Conservation (phyloP, 805 yeast genomes). For the Nakazawaea siamensis region DNA sequence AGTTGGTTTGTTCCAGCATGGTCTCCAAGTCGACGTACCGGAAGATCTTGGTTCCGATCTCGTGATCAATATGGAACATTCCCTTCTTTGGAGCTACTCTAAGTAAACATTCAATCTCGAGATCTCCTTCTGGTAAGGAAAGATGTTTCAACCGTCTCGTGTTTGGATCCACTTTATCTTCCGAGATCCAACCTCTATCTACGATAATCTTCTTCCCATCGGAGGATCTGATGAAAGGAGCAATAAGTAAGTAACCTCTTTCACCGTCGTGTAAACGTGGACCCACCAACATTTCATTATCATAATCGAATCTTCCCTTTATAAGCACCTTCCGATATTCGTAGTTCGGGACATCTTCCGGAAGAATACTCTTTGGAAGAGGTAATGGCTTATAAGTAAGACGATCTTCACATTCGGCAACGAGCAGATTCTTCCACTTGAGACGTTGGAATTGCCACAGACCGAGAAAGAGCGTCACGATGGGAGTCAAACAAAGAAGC, state of each 20-base stretch:
- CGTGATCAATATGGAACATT: constrained; percentile 59
- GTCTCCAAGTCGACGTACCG: constrained; percentile 74
- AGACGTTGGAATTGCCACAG: constrained; percentile 88
- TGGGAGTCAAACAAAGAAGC: constrained; percentile 68
- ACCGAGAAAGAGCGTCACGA: constrained; percentile 78
- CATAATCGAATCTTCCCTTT: constrained; percentile 74
- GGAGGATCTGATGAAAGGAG: constrained; percentile 71
- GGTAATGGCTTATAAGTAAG: constrained; percentile 66
- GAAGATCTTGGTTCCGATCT: constrained; percentile 59
- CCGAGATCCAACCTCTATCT: constrained; percentile 89
- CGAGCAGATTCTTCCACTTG: constrained; percentile 80
- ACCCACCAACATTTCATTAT: constrained; percentile 85
- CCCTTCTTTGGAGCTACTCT: constrained; percentile 60
- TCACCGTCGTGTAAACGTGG: constrained; percentile 71
- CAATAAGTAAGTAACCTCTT: constrained; percentile 68
- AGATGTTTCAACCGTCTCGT: constrained; percentile 54
- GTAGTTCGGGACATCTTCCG: constrained; percentile 60
- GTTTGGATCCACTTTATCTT: constrained; percentile 51
- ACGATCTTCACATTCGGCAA: constrained; percentile 77
- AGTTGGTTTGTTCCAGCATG: constrained; percentile 62
- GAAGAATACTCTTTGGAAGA: constrained; percentile 59
- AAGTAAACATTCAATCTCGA: constrained; percentile 66
- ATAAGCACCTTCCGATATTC: constrained; percentile 77
- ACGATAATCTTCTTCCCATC: constrained; percentile 74
- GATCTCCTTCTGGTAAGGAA: constrained; percentile 66